phyloP scores from a whole-genome alignment of 306 rosid species.

The Senna tora region DNA sequence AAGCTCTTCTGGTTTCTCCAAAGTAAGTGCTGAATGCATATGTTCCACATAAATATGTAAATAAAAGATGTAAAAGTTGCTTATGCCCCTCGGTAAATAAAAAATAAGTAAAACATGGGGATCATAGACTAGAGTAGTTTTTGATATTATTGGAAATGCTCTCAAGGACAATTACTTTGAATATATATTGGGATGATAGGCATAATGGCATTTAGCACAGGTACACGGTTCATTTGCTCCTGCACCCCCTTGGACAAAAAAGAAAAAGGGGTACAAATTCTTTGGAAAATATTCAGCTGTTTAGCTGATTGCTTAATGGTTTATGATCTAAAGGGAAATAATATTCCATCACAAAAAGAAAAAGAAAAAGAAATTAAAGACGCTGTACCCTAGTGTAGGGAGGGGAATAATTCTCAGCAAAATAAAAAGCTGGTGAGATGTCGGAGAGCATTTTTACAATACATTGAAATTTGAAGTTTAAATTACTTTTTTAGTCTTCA shows the following conservation, averaged over 20 bases:
- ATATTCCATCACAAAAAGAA: constrained; percentile 26
- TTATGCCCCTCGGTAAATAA: not conserved
- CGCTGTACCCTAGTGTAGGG: not conserved
- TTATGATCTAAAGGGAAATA: constrained; percentile 35
- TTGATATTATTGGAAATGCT: not conserved
- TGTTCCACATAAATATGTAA: too few species aligned
- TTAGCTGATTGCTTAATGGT: constrained; percentile 12
- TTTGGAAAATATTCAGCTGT: not conserved
- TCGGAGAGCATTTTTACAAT: constrained; percentile 19
- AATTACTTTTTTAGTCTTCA: too few species aligned
- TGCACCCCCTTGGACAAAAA: not conserved
- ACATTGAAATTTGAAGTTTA: too few species aligned
- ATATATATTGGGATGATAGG: not conserved
- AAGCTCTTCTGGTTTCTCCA: not conserved
- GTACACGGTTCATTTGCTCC: not conserved
- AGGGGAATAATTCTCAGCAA: constrained; percentile 26
- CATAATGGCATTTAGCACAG: not conserved
- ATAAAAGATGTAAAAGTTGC: not conserved
- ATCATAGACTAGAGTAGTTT: too few species aligned
- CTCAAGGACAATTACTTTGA: not conserved
- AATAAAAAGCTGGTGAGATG: constrained; percentile 36
- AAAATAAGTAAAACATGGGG: not conserved
- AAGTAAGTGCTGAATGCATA: too few species aligned
- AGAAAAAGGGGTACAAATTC: constrained; percentile 14
- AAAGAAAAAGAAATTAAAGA: not conserved